Evolutionary conservation across 805 yeast genomes (phyloP).

Genomic region (Groenewaldozyma salmanticensis): DNA sequence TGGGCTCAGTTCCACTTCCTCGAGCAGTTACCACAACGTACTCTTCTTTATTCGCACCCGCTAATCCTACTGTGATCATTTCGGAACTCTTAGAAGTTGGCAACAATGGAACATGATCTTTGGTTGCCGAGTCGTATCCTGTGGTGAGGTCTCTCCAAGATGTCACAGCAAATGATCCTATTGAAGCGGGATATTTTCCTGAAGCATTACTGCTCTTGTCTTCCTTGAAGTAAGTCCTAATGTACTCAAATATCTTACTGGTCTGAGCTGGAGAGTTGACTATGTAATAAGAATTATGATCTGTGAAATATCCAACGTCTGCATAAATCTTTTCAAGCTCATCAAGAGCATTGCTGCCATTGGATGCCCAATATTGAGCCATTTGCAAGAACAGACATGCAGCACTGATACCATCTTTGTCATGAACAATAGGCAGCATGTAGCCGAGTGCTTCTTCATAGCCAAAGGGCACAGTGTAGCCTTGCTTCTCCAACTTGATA

Average conservation of each 20-base stretch:
- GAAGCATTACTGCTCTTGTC: conserved; percentile 14
- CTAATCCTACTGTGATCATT: conserved; percentile 67
- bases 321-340: conserved; percentile 49
- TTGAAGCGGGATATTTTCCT: conserved; percentile 38
- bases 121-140: conserved; percentile 68
- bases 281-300: conserved; percentile 77
- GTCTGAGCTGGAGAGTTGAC: conserved; percentile 47
- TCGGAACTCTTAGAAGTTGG: conserved; percentile 70
- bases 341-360: conserved; percentile 34
- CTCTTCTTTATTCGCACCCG: conserved; percentile 21
- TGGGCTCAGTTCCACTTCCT: conserved; percentile 97
- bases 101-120: conserved; percentile 46
- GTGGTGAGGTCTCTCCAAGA: conserved; percentile 77
- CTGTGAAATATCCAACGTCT: conserved; percentile 72
- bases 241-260: conserved; percentile 42
- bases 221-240: conserved; percentile 29
- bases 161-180: conserved; percentile 50
- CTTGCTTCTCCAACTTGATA: conserved; percentile 53
- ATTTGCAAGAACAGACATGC: conserved; percentile 66
- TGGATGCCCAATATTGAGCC: conserved; percentile 39
- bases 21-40: conserved; percentile 69
- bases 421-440: conserved; percentile 78
- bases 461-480: conserved; percentile 72
- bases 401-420: conserved; percentile 89
- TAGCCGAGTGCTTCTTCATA: conserved; percentile 95